Evolutionary conservation across 805 yeast species (phyloP).

Genomic region (Komagataella kurtzmanii): DNA sequence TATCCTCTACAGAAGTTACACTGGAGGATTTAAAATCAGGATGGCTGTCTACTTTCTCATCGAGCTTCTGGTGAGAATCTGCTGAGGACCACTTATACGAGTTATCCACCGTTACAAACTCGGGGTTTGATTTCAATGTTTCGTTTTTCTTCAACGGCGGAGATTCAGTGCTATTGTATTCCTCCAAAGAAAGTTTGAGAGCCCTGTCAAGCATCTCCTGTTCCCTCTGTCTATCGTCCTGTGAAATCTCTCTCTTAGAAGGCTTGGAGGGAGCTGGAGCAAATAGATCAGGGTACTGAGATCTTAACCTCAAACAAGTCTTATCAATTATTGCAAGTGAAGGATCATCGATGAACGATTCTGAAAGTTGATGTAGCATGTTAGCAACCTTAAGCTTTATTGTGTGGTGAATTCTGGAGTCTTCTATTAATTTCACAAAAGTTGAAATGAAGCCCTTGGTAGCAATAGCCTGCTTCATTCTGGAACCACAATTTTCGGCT

Average conservation of each 20-base stretch:
- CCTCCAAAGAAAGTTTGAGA: slow-evolving; percentile 58
- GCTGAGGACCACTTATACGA: slow-evolving; percentile 3
- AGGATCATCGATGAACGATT: slow-evolving; percentile 60
- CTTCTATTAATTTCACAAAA: slow-evolving; percentile 36
- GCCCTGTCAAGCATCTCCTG: slow-evolving; percentile 75
- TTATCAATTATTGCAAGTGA: slow-evolving; percentile 59
- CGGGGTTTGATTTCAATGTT: background rate
- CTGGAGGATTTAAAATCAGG: slow-evolving; percentile 1
- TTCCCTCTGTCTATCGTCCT: slow-evolving; percentile 38
- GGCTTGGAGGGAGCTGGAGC: slow-evolving; percentile 37
- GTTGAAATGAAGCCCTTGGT: slow-evolving; percentile 36
- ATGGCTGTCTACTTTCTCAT: slow-evolving; percentile 7
- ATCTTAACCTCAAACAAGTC: slow-evolving; percentile 36
- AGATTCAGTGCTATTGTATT: slow-evolving; percentile 25
- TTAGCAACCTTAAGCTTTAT: slow-evolving; percentile 57
- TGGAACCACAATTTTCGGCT: slow-evolving; percentile 69
- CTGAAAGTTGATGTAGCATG: slow-evolving; percentile 51
- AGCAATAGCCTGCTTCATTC: slow-evolving; percentile 49
- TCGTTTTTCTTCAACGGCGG: slow-evolving; percentile 12
- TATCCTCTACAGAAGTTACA: slow-evolving; percentile 1
- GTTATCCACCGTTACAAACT: background rate
- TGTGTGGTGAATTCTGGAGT: slow-evolving; percentile 43
- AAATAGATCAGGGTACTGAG: slow-evolving; percentile 22
- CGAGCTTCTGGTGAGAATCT: slow-evolving; percentile 8
- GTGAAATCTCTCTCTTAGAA: slow-evolving; percentile 33